A percentile compares a stretch with the other conserved stretches of the same genome.
Evolutionary conservation across 148 eudicot species (phyloP).

Genomic region (Camellia sinensis): DNA sequence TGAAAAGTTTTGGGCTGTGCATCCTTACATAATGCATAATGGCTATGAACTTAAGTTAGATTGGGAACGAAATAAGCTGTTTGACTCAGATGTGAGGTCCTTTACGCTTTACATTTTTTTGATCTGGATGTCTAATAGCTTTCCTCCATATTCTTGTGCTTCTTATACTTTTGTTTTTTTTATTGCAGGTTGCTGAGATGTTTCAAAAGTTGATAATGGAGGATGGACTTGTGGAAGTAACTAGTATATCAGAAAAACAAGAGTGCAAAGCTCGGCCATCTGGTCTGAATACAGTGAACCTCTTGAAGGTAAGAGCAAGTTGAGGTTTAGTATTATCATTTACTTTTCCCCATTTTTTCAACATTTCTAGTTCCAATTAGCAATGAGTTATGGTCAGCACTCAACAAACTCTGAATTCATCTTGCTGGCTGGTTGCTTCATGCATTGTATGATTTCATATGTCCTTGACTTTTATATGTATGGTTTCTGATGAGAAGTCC

Average conservation of each 20-base stretch:
- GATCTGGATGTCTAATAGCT: neutral
- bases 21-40: conserved; percentile 63
- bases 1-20: conserved; percentile 80
- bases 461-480: neutral
- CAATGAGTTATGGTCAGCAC: neutral
- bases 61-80: conserved; percentile 83
- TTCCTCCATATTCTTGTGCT: conserved; percentile 14
- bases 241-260: conserved; percentile 63
- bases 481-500: neutral
- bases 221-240: conserved; percentile 66
- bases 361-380: neutral
- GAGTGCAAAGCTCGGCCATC: conserved; percentile 86
- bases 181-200: conserved; percentile 62
- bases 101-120: conserved; percentile 9
- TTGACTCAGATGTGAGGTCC: conserved; percentile 75
- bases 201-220: conserved; percentile 69
- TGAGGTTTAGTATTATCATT: neutral
- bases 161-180: neutral
- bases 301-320: conserved; percentile 57
- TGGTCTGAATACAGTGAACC: conserved; percentile 96
- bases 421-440: neutral
- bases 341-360: neutral
- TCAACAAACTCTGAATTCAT: neutral
- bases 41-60: conserved; percentile 89
- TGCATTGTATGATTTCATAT: neutral